Conservation (phyloP, 2,329 filamentous ascomycete species). For the Colletotrichum plurivorum region DNA sequence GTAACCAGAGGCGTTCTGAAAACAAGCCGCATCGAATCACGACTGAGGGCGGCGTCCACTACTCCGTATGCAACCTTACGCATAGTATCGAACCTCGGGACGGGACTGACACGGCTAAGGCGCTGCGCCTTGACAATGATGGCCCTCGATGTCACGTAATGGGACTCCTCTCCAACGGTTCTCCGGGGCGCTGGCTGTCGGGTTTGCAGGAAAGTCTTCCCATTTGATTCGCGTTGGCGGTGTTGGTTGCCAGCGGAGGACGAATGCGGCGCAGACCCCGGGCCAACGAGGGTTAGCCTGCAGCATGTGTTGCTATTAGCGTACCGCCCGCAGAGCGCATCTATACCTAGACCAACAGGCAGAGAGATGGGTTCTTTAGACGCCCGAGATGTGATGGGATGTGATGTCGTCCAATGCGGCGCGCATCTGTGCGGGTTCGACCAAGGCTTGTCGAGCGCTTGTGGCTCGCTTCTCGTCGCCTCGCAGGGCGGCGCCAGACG, state of each 20-base stretch:
- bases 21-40: too few relatives aligned
- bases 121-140: constrained; percentile 8
- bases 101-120: constrained; percentile 3
- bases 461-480: too few relatives aligned
- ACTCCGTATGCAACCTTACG: too few relatives aligned
- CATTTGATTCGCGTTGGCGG: not conserved
- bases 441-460: too few relatives aligned
- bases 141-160: constrained; percentile 16
- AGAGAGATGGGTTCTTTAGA: not conserved
- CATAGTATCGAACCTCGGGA: not conserved
- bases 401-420: constrained; percentile 13
- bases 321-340: too few relatives aligned
- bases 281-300: too few relatives aligned
- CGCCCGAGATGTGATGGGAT: not conserved
- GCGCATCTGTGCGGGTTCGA: constrained; percentile 16
- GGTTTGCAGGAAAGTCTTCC: not conserved
- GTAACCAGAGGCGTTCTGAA: too few relatives aligned
- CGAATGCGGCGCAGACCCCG: constrained; percentile 12
- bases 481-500: too few relatives aligned
- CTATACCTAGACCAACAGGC: too few relatives aligned
- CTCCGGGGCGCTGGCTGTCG: not conserved
- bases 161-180: constrained; percentile 4
- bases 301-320: too few relatives aligned
- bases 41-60: too few relatives aligned
- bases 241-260: constrained; percentile 6